These are phyloP conservation scores for Rhinocladiella similis DNA, from an alignment of 2,329 filamentous ascomycete genomes.

Conservation along the genomic window DNA sequence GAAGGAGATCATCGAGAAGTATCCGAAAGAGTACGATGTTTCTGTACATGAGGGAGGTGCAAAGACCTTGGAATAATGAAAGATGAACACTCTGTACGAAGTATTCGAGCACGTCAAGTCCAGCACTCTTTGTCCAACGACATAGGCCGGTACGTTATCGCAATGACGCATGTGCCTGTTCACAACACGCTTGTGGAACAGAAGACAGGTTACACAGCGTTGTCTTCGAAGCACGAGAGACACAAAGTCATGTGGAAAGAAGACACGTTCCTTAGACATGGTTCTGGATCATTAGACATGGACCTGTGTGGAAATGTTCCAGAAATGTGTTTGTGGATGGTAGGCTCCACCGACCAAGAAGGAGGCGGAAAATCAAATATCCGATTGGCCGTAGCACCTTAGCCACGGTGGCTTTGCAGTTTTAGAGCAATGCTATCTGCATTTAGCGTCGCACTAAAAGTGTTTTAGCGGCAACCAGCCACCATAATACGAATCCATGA, in stretches of 20 bases:
- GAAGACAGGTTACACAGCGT: no score
- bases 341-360: background rate
- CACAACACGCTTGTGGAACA: no score
- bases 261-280: background rate
- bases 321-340: background rate
- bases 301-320: background rate
- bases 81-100: no score
- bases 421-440: no score
- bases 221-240: background rate
- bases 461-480: constrained; percentile 8
- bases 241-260: background rate
- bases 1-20: constrained; percentile 73
- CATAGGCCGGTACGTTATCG: no score
- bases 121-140: no score
- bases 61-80: constrained; percentile 56
- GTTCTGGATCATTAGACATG: background rate
- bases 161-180: no score
- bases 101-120: background rate
- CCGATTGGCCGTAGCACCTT: background rate
- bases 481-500: background rate
- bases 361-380: background rate
- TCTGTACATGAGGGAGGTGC: constrained; percentile 72
- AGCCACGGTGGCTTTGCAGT: background rate
- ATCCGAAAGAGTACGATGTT: constrained; percentile 90
- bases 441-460: background rate